Percentiles rank a stretch among this genome's conserved stretches.
Conservation (phyloP, 495 filamentous ascomycete genomes). For the Tuber aestivum region DNA sequence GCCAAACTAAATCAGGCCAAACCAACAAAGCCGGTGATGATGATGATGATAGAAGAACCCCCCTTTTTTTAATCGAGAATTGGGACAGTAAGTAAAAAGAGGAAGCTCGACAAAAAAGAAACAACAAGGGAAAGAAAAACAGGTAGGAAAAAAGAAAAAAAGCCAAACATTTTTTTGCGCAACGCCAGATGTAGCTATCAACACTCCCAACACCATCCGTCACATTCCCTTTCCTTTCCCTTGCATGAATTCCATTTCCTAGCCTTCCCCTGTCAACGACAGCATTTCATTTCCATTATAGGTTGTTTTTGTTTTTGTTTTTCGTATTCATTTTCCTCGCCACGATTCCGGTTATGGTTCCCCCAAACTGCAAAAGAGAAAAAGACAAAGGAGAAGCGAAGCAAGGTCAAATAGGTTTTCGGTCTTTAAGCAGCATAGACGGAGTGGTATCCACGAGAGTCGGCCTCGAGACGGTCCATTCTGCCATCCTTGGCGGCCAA, state of each 20-base stretch:
- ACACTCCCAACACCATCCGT: conserved; percentile 38
- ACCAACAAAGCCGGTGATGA: conserved; percentile 7
- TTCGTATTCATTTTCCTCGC: not conserved
- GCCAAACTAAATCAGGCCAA: conserved; percentile 6
- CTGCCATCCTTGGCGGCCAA: conserved; percentile 46
- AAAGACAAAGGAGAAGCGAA: not conserved
- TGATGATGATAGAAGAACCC: not conserved
- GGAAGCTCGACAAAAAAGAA: conserved; percentile 7
- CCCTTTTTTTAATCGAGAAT: not conserved
- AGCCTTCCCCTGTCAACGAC: not conserved
- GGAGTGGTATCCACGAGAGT: conserved; percentile 48
- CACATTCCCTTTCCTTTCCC: conserved; percentile 31
- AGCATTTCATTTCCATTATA: conserved; percentile 32
- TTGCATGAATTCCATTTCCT: conserved; percentile 5
- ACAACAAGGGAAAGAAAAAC: conserved; percentile 33
- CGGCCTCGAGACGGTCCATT: conserved; percentile 49
- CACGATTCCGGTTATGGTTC: not conserved
- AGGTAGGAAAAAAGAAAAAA: conserved; percentile 32
- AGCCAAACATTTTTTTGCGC: conserved; percentile 40
- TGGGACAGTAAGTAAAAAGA: not conserved
- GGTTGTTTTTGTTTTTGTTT: conserved; percentile 29
- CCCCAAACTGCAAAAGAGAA: not conserved
- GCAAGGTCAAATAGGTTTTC: not conserved
- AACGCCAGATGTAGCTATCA: conserved; percentile 39
- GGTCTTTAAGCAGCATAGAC: conserved; percentile 43